These are phyloP conservation scores for Penicillium sp. DNA, from an alignment of 2,329 filamentous ascomycete species.

Conservation along the genomic window DNA sequence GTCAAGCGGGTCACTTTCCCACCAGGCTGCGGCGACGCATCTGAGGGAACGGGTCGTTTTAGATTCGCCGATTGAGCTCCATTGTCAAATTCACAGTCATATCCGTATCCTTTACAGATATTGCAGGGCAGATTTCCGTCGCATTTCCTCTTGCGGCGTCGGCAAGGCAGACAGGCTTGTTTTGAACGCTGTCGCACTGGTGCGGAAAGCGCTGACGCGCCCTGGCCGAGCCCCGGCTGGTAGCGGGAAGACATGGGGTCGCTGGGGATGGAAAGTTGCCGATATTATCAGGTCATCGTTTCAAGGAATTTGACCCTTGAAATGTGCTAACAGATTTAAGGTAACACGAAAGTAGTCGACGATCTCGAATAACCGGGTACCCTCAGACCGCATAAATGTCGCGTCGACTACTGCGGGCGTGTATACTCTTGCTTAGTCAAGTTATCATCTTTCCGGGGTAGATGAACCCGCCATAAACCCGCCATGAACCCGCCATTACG, in stretches of 20 bases:
- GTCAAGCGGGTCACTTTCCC: conserved; percentile 2
- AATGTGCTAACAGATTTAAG: too few relatives aligned
- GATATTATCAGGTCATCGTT: background rate
- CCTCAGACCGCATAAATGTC: too few relatives aligned
- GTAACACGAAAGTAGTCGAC: too few relatives aligned
- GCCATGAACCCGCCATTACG: too few relatives aligned
- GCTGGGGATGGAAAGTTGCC: background rate
- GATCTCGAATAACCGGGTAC: too few relatives aligned
- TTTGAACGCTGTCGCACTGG: conserved; percentile 14
- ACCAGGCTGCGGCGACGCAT: background rate
- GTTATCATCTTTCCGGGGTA: too few relatives aligned
- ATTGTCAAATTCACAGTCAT: conserved; percentile 15
- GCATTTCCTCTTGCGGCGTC: conserved; percentile 20
- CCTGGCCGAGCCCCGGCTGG: background rate
- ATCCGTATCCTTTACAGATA: conserved; percentile 17
- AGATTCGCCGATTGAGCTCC: background rate
- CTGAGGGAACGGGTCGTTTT: background rate
- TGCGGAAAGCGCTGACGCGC: background rate
- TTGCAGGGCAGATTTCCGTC: conserved; percentile 19
- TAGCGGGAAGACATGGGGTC: background rate
- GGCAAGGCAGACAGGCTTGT: conserved; percentile 18
- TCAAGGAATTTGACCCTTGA: too few relatives aligned
- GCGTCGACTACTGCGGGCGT: too few relatives aligned
- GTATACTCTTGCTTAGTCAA: too few relatives aligned
- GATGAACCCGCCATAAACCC: too few relatives aligned